Evolutionary conservation across 73 alveolate species (phyloP).

Genomic region (Paramecium pentaurelia): DNA sequence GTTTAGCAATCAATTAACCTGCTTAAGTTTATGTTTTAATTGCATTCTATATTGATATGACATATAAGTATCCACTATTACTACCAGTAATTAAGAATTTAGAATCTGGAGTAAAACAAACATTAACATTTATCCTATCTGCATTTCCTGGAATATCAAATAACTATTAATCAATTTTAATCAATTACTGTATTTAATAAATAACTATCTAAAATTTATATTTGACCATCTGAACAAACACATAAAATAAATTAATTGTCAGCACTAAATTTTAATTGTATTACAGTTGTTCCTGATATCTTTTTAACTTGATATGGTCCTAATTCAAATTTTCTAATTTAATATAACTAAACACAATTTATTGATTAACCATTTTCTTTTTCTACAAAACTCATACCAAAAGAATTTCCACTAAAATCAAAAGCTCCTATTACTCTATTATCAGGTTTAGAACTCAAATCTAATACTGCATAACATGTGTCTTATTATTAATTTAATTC

Average conservation of each 20-base stretch:
- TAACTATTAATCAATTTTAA: background rate
- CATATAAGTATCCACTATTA: background rate
- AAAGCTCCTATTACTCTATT: background rate
- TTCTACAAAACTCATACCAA: background rate
- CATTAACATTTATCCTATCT: background rate
- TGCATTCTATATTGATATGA: background rate
- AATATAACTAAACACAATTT: background rate
- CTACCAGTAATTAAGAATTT: background rate
- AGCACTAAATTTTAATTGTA: background rate
- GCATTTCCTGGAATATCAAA: background rate
- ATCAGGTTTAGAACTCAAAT: background rate
- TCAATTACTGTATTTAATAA: background rate
- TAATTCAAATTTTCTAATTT: background rate
- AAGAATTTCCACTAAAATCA: background rate
- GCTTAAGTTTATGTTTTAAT: background rate
- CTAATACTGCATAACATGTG: background rate
- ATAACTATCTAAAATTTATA: background rate
- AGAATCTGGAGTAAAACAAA: constrained; percentile 16
- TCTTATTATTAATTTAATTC: background rate
- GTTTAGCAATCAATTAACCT: background rate
- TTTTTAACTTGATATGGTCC: background rate
- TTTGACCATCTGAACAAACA: background rate
- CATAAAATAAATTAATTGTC: background rate
- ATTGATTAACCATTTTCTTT: background rate
- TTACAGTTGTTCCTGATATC: background rate